Percentiles rank a stretch among this genome's conserved stretches.
These are phyloP conservation scores for Cupressus sempervirens DNA, from an alignment of 75 land plant species.

Conservation along the genomic window DNA sequence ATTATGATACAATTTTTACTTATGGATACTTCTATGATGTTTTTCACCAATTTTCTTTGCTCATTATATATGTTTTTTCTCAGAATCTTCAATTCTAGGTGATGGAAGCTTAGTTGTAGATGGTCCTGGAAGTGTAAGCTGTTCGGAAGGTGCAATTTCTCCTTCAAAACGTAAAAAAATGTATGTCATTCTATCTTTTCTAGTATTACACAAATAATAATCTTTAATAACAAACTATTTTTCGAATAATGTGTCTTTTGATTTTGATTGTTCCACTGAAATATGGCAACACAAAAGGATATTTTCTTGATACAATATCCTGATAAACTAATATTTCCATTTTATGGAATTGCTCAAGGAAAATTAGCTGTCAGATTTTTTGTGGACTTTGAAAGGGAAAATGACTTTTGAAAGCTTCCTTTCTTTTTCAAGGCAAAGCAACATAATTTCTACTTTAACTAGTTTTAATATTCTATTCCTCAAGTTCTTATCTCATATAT, in stretches of 20 bases:
- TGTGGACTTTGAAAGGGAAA: background rate
- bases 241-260: background rate
- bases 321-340: background rate
- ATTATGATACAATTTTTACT: background rate
- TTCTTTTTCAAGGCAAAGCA: background rate
- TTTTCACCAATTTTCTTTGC: background rate
- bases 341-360: background rate
- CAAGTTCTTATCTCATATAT: background rate
- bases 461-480: background rate
- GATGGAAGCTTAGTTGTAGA: constrained; percentile 12
- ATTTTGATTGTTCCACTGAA: background rate
- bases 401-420: background rate
- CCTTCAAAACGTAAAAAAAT: constrained; percentile 30
- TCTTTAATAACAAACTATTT: background rate
- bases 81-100: constrained; percentile 15
- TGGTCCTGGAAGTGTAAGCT: constrained; percentile 19
- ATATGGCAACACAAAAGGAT: background rate
- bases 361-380: background rate
- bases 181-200: constrained; percentile 21
- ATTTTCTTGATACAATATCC: background rate
- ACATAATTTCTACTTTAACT: background rate
- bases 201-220: background rate
- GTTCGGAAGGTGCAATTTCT: constrained; percentile 22
- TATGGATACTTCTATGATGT: background rate
- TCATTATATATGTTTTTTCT: background rate